Conservation (phyloP, 2,329 filamentous ascomycete species). For the Colletotrichum abscissum region DNA sequence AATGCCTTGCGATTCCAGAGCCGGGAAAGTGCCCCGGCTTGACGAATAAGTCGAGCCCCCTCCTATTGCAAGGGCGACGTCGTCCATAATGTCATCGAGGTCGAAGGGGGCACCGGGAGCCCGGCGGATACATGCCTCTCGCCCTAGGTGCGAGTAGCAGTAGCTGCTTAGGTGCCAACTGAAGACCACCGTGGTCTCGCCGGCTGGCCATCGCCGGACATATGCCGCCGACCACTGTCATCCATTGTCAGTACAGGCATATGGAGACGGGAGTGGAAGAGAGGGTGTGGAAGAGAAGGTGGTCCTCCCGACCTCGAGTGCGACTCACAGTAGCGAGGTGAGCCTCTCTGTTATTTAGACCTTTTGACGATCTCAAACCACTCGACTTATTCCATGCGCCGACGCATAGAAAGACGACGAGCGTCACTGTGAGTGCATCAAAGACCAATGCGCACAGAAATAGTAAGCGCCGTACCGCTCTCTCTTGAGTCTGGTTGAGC, state of each 20-base stretch:
- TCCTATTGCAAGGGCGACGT: not conserved
- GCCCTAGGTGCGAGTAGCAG: not conserved
- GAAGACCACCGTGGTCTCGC: constrained; percentile 9
- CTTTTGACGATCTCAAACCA: not conserved
- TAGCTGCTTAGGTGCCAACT: constrained; percentile 23
- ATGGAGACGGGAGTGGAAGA: not conserved
- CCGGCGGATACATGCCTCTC: constrained; percentile 12
- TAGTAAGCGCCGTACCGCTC: constrained; percentile 5
- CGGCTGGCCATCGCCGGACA: not conserved
- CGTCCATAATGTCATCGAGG: constrained; percentile 1
- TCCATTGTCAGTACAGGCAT: not conserved
- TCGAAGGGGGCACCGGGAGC: constrained; percentile 16
- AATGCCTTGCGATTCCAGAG: not conserved
- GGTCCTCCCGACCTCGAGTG: too few species aligned
- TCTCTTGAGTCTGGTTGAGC: constrained; percentile 18
- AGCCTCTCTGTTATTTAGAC: not conserved
- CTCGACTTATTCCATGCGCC: constrained; percentile 11
- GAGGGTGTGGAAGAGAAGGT: too few species aligned
- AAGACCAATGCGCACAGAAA: constrained; percentile 7
- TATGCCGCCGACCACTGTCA: constrained; percentile 18
- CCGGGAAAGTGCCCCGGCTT: not conserved
- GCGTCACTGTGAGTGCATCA: constrained; percentile 1
- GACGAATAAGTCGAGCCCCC: not conserved
- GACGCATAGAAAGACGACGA: constrained; percentile 21
- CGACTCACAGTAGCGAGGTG: constrained; percentile 23